phyloP scores from a whole-genome alignment of 805 yeast genomes.

The Candida namnaoensis region DNA sequence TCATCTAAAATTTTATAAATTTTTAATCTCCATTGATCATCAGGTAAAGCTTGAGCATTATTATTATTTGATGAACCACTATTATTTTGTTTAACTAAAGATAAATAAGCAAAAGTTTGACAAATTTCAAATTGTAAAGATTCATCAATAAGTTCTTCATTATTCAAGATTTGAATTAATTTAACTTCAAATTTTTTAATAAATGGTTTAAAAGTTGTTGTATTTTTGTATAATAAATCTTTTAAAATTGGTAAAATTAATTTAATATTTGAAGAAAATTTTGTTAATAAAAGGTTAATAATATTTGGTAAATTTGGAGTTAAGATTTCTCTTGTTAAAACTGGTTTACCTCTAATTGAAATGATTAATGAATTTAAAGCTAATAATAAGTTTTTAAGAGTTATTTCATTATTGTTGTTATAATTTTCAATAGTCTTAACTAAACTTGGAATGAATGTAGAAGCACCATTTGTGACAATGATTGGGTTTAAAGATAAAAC shows the following conservation, averaged over 20 bases:
- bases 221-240: constrained; percentile 42
- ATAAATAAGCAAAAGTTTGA: constrained; percentile 45
- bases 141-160: constrained; percentile 29
- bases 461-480: constrained; percentile 26
- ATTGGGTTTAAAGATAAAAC: constrained; percentile 15
- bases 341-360: constrained; percentile 69
- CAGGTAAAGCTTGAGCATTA: constrained; percentile 25
- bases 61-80: constrained; percentile 19
- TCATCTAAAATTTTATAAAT: constrained; percentile 42
- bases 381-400: constrained; percentile 22
- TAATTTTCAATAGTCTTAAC: constrained; percentile 26
- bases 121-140: constrained; percentile 32
- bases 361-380: constrained; percentile 22
- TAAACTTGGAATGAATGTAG: constrained; percentile 24
- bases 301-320: constrained; percentile 70
- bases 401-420: constrained; percentile 18
- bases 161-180: constrained; percentile 27
- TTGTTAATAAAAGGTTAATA: constrained; percentile 42
- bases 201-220: constrained; percentile 78
- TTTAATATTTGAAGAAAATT: constrained; percentile 25
- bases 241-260: constrained; percentile 30
- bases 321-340: constrained; percentile 72
- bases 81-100: constrained; percentile 40
- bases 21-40: constrained; percentile 38
- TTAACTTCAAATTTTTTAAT: constrained; percentile 50